A percentile compares a stretch with the other conserved stretches of the same genome.
Conservation (phyloP, 1,284 basidiomycete species). For the Tranzscheliella williamsii region DNA sequence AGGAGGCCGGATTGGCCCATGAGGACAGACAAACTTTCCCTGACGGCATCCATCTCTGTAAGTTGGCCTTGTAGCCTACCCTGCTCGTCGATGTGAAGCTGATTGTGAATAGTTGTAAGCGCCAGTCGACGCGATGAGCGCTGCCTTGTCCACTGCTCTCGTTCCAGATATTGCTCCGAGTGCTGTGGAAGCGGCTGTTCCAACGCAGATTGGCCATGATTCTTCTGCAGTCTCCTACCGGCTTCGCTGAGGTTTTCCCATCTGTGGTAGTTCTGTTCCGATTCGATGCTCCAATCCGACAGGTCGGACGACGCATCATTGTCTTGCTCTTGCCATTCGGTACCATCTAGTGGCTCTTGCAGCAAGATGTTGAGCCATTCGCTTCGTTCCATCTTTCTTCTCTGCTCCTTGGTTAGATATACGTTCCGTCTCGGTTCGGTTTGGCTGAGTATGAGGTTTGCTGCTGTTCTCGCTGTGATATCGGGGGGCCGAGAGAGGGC, state of each 20-base stretch:
- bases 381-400: slow-evolving; percentile 13
- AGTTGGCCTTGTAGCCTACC: background rate
- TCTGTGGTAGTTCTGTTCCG: too few species aligned
- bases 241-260: too few species aligned
- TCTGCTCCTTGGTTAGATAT: slow-evolving; percentile 30
- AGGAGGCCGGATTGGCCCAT: slow-evolving; percentile 12
- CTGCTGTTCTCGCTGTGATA: slow-evolving; percentile 22
- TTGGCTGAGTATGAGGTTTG: slow-evolving; percentile 27
- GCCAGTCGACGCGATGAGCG: background rate
- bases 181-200: too few species aligned
- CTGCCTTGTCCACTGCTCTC: background rate
- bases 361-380: slow-evolving; percentile 31
- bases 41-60: slow-evolving; percentile 17
- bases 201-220: too few species aligned
- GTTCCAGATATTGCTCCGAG: background rate
- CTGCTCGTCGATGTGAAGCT: background rate
- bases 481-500: slow-evolving; percentile 25
- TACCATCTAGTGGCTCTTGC: slow-evolving; percentile 26
- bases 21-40: slow-evolving; percentile 17
- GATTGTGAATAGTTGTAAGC: background rate
- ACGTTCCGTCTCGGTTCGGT: slow-evolving; percentile 10
- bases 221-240: too few species aligned
- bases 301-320: slow-evolving; percentile 17
- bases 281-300: slow-evolving; percentile 27
- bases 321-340: slow-evolving; percentile 8